A percentile compares a stretch with the other conserved stretches of the same genome.
Evolutionary conservation across 2,329 filamentous ascomycete genomes (phyloP).

Genomic region (Alternaria solani): DNA sequence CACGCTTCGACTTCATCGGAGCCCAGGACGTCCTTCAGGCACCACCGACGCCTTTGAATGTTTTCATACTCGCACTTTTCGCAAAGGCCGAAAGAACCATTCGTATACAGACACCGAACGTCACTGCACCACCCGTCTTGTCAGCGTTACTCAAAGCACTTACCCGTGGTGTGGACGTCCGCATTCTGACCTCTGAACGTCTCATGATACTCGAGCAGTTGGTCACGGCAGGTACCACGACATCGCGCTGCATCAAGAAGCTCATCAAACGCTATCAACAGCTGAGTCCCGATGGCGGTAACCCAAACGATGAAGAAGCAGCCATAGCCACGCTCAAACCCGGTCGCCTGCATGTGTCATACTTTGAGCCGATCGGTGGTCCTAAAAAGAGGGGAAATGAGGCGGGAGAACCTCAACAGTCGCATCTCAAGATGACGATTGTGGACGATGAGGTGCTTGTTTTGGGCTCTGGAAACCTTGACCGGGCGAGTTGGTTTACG

Average conservation of each 20-base stretch:
- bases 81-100: slow-evolving; percentile 66
- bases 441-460: slow-evolving; percentile 74
- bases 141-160: slow-evolving; percentile 68
- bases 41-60: slow-evolving; percentile 73
- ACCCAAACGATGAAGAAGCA: slow-evolving; percentile 39
- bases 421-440: slow-evolving; percentile 79
- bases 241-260: slow-evolving; percentile 67
- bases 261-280: slow-evolving; percentile 65
- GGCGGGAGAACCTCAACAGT: slow-evolving; percentile 70
- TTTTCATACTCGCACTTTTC: slow-evolving; percentile 69
- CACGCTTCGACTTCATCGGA: slow-evolving; percentile 62
- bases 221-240: slow-evolving; percentile 79
- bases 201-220: slow-evolving; percentile 84
- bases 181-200: slow-evolving; percentile 70
- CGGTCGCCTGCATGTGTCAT: slow-evolving; percentile 66
- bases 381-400: slow-evolving; percentile 32
- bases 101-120: slow-evolving; percentile 78
- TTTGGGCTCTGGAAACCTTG: slow-evolving; percentile 83
- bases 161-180: slow-evolving; percentile 71
- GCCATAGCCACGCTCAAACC: slow-evolving; percentile 29
- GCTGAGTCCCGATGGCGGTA: slow-evolving; percentile 25
- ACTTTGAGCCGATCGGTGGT: slow-evolving; percentile 58
- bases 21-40: slow-evolving; percentile 58
- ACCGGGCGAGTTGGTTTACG: slow-evolving; percentile 85
- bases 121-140: slow-evolving; percentile 73